These are phyloP conservation scores for Phytopythium chamaehyphon DNA, from an alignment of 352 stramenopile genomes.

Conservation along the genomic window DNA sequence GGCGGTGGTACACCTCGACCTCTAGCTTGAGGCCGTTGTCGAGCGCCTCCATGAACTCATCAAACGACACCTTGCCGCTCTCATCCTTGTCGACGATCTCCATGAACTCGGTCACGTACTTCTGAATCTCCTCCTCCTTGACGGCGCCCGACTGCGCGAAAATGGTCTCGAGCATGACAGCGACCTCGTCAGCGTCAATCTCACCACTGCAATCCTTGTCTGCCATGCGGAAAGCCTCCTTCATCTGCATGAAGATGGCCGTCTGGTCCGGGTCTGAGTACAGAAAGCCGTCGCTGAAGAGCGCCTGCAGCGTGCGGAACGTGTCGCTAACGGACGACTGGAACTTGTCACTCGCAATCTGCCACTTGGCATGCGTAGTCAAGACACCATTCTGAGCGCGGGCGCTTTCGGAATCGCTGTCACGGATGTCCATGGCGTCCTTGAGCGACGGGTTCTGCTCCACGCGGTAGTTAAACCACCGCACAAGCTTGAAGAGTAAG, in stretches of 20 bases:
- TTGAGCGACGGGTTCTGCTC: constrained; percentile 35
- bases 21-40: constrained; percentile 76
- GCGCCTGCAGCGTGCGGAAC: constrained; percentile 65
- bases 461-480: constrained; percentile 73
- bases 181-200: constrained; percentile 75
- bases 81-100: constrained; percentile 57
- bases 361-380: constrained; percentile 45
- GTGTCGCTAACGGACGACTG: constrained; percentile 48
- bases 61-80: constrained; percentile 72
- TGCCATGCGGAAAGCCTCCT: constrained; percentile 73
- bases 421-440: constrained; percentile 48
- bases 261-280: constrained; percentile 80
- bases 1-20: constrained; percentile 61
- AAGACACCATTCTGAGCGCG: constrained; percentile 13
- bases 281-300: constrained; percentile 71
- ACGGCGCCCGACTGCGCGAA: constrained; percentile 73
- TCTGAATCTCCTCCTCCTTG: constrained; percentile 62
- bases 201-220: constrained; percentile 81
- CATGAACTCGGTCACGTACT: constrained; percentile 77
- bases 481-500: constrained; percentile 71
- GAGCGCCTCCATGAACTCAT: constrained; percentile 76
- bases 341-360: constrained; percentile 46
- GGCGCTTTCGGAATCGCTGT: constrained; percentile 16
- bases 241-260: constrained; percentile 86
- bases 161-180: constrained; percentile 70